These are phyloP conservation scores for Fomitopsis serialis DNA, from an alignment of 768 basidiomycete genomes.

Conservation along the genomic window DNA sequence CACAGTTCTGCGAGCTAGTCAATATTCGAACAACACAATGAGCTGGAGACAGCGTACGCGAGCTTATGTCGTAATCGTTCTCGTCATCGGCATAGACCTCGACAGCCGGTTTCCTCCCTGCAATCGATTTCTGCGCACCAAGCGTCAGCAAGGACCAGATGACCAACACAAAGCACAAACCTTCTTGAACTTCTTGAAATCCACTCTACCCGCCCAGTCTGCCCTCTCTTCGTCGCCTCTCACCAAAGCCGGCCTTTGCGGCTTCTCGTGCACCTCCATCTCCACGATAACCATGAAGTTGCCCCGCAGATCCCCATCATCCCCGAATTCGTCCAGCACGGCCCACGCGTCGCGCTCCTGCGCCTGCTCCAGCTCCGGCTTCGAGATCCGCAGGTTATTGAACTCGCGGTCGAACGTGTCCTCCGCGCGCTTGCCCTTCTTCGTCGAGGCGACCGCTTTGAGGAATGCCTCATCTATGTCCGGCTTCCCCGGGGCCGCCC, in stretches of 20 bases:
- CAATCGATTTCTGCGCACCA: constrained; percentile 23
- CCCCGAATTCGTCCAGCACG: constrained; percentile 60
- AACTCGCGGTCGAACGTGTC: constrained; percentile 77
- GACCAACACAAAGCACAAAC: constrained; percentile 27
- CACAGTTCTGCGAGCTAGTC: constrained; percentile 46
- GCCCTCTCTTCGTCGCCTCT: constrained; percentile 18
- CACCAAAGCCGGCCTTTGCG: constrained; percentile 14
- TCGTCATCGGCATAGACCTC: constrained; percentile 48
- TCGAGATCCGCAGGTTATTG: constrained; percentile 67
- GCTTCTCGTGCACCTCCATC: constrained; percentile 46
- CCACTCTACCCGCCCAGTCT: constrained; percentile 47
- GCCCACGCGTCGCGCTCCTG: constrained; percentile 52
- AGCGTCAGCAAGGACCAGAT: constrained; percentile 21
- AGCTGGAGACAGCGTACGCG: constrained; percentile 30
- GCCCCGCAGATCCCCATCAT: constrained; percentile 54
- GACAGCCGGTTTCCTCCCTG: constrained; percentile 31
- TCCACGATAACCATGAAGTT: constrained; percentile 81
- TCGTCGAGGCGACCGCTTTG: constrained; percentile 69
- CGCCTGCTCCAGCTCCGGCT: constrained; percentile 46
- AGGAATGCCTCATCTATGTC: constrained; percentile 69
- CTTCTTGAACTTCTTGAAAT: constrained; percentile 80
- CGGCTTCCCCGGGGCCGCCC: constrained; percentile 40
- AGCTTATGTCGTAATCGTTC: constrained; percentile 50
- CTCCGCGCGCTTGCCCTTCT: constrained; percentile 60
- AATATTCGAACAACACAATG: constrained; percentile 2